Conservation (phyloP, 176 grass and related monocot genomes). For the Avena eriantha region DNA sequence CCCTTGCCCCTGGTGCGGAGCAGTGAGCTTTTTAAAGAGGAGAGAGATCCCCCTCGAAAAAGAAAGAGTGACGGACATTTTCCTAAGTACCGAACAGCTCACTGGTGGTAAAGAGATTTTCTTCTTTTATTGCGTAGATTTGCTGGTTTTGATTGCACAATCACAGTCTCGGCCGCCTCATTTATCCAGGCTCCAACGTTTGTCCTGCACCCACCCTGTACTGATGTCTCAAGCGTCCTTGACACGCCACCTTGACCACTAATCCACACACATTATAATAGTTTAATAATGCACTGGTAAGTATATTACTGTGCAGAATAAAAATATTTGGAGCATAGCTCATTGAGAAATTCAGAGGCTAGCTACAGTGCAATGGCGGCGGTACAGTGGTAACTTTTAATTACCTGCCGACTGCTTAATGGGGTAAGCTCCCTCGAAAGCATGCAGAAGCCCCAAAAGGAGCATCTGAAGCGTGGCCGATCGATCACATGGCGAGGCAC, state of each 20-base stretch:
- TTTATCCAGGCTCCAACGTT: background rate
- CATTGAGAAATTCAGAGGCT: no score
- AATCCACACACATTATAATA: no score
- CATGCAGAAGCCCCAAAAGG: background rate
- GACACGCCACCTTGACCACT: background rate
- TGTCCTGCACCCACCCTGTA: background rate
- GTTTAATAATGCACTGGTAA: no score
- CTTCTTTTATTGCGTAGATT: background rate
- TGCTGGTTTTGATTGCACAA: background rate
- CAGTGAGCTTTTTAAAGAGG: slow-evolving; percentile 1
- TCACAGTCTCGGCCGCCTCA: background rate
- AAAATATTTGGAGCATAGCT: no score
- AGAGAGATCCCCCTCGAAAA: background rate
- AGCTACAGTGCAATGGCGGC: no score
- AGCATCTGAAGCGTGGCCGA: background rate
- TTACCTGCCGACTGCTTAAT: no score
- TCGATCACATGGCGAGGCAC: slow-evolving; percentile 39
- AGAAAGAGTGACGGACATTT: background rate
- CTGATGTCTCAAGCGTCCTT: background rate
- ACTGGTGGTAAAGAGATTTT: background rate
- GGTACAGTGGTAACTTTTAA: no score
- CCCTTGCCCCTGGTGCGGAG: background rate
- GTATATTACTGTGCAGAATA: no score
- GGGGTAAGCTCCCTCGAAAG: no score
- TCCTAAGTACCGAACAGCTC: background rate